Percentiles rank a stretch among this genome's conserved stretches.
phyloP scores from a whole-genome alignment of 2,329 filamentous ascomycete species.

The Albophoma yamanashiensis region DNA sequence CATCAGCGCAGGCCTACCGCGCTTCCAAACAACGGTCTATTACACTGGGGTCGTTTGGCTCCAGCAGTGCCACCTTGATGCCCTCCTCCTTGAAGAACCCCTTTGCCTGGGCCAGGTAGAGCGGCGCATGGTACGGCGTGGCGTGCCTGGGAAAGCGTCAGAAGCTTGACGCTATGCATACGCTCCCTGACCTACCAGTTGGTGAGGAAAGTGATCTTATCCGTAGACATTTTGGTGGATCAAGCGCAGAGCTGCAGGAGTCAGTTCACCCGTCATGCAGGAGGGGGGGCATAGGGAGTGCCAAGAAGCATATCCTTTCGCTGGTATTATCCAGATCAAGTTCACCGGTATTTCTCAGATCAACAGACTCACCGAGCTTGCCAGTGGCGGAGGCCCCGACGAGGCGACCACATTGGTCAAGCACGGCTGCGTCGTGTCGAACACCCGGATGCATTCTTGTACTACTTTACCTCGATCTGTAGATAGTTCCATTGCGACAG shows the following conservation, averaged over 20 bases:
- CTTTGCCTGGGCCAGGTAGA: constrained; percentile 67
- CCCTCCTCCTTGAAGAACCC: constrained; percentile 67
- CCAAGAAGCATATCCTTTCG: constrained; percentile 78
- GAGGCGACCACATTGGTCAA: not conserved
- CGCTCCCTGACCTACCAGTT: constrained; percentile 51
- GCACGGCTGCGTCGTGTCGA: constrained; percentile 12
- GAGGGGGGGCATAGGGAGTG: constrained; percentile 17
- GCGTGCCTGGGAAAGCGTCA: constrained; percentile 49
- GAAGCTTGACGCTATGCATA: not conserved
- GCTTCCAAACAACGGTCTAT: constrained; percentile 7
- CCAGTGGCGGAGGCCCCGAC: not conserved
- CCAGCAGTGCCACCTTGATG: constrained; percentile 66
- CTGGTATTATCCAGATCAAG: constrained; percentile 84
- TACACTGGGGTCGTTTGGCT: constrained; percentile 69
- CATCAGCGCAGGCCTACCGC: not conserved
- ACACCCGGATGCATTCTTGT: constrained; percentile 36
- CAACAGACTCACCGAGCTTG: constrained; percentile 15
- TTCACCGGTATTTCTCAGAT: constrained; percentile 74
- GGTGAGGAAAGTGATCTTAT: constrained; percentile 77
- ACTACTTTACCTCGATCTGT: constrained; percentile 34
- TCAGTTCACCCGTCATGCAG: constrained; percentile 30
- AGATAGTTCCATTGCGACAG: constrained; percentile 22
- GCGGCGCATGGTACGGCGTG: constrained; percentile 68
- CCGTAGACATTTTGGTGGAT: constrained; percentile 58
- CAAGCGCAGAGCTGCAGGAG: constrained; percentile 30